Evolutionary conservation across 495 filamentous ascomycete species (phyloP).

Genomic region (Entonaema liquescens): DNA sequence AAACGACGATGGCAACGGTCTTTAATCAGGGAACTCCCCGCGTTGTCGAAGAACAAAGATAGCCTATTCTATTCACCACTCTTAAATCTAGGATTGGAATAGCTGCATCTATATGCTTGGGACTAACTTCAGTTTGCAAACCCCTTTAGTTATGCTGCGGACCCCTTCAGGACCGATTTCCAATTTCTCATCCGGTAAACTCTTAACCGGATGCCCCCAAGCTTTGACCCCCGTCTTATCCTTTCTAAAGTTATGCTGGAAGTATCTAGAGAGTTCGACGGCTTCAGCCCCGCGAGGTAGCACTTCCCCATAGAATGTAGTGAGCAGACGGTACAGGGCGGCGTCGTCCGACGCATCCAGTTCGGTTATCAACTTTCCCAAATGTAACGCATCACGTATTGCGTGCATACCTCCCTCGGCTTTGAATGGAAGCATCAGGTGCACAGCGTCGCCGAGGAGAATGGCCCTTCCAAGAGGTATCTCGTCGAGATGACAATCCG

Average conservation of each 20-base stretch:
- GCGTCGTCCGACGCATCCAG: slow-evolving; percentile 31
- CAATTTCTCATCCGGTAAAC: slow-evolving; percentile 34
- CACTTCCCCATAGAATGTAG: slow-evolving; percentile 35
- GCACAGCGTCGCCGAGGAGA: slow-evolving; percentile 61
- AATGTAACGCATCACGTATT: slow-evolving; percentile 34
- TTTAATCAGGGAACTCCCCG: too few species aligned
- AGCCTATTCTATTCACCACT: too few species aligned
- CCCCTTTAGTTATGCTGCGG: slow-evolving; percentile 28
- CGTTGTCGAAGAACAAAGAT: too few species aligned
- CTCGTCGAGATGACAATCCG: slow-evolving; percentile 39
- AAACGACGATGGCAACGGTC: too few species aligned
- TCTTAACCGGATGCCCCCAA: slow-evolving; percentile 35
- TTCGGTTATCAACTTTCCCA: slow-evolving; percentile 27
- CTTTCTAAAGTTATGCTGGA: slow-evolving; percentile 34
- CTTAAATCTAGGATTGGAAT: too few species aligned
- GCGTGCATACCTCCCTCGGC: slow-evolving; percentile 38
- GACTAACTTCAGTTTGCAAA: slow-evolving; percentile 34
- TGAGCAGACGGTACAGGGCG: slow-evolving; percentile 27
- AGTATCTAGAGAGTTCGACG: slow-evolving; percentile 29
- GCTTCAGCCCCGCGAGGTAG: slow-evolving; percentile 35
- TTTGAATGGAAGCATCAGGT: slow-evolving; percentile 64
- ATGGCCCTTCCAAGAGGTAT: slow-evolving; percentile 50
- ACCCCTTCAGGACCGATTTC: slow-evolving; percentile 36
- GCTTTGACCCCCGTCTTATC: slow-evolving; percentile 25
- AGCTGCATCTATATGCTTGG: slow-evolving; percentile 17